Evolutionary conservation across 2,329 filamentous ascomycete genomes (phyloP).

Genomic region (Talaromyces sp.): DNA sequence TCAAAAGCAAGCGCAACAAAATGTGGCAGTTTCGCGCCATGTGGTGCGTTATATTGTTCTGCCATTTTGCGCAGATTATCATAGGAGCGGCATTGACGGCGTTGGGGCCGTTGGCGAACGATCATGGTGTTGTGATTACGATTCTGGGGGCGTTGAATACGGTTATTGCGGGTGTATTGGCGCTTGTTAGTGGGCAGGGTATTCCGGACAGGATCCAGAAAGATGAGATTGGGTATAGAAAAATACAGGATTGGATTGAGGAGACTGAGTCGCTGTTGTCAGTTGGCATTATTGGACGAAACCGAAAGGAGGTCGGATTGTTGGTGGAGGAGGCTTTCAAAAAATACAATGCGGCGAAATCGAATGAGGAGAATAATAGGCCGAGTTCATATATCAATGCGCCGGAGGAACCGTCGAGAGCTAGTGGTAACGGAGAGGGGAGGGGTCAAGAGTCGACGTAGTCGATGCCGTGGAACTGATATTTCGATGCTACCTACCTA

Average conservation of each 20-base stretch:
- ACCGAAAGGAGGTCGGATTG: constrained; percentile 17
- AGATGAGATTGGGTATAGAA: constrained; percentile 47
- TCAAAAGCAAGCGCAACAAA: constrained; percentile 9
- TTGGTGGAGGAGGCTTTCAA: constrained; percentile 19
- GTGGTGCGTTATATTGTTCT: constrained; percentile 11
- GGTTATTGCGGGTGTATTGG: constrained; percentile 59
- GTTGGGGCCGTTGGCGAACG: constrained; percentile 44
- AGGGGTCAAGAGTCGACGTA: background rate
- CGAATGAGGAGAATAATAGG: constrained; percentile 19
- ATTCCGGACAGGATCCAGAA: constrained; percentile 48
- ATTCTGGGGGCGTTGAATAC: constrained; percentile 62
- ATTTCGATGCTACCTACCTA: background rate
- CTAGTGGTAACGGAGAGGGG: background rate
- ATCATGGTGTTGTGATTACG: constrained; percentile 55
- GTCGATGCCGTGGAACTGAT: background rate
- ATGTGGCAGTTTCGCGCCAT: constrained; percentile 12
- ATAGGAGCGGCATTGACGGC: constrained; percentile 49
- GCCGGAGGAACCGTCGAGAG: constrained; percentile 14
- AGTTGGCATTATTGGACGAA: constrained; percentile 17
- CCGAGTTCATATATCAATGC: constrained; percentile 14
- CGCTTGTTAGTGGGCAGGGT: constrained; percentile 53
- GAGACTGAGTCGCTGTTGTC: constrained; percentile 31
- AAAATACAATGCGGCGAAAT: constrained; percentile 19
- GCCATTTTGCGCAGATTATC: constrained; percentile 40
- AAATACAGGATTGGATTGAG: constrained; percentile 54